Conservation (phyloP, 148 eudicot genomes). For the Chenopodium berlandieri region DNA sequence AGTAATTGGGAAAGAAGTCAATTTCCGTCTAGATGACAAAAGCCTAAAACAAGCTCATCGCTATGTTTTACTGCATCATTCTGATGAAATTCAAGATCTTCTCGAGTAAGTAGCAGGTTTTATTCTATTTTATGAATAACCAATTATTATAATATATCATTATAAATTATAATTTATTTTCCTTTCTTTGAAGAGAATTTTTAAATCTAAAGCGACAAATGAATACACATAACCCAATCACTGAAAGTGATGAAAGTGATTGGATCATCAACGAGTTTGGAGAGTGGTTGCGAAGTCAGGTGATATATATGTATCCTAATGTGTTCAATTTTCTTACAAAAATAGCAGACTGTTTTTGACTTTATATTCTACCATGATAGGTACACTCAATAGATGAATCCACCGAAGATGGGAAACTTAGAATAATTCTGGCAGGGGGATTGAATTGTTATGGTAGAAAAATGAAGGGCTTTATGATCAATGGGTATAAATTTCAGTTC, state of each 20-base stretch:
- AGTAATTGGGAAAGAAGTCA: not conserved
- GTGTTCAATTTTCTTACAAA: not conserved
- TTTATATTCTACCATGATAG: not conserved
- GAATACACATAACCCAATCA: too few species aligned
- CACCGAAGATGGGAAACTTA: not conserved
- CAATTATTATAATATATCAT: too few species aligned
- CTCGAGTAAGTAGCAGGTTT: too few species aligned
- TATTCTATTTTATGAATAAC: too few species aligned
- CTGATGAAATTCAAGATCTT: not conserved
- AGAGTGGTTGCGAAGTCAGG: too few species aligned
- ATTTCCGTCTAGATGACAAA: not conserved
- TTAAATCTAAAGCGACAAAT: too few species aligned
- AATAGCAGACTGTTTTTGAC: not conserved
- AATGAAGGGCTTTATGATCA: not conserved
- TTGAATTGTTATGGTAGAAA: not conserved
- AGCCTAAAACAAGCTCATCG: constrained; percentile 10
- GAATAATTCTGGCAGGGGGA: not conserved
- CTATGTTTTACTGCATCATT: constrained; percentile 23
- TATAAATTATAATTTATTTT: too few species aligned
- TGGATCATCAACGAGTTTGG: too few species aligned
- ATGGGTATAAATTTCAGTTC: not conserved
- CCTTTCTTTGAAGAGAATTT: too few species aligned
- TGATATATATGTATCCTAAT: too few species aligned
- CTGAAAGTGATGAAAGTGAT: too few species aligned
- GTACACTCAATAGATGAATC: not conserved